phyloP scores from a whole-genome alignment of 257 asterid species.

The Solanum chmielewskii region DNA sequence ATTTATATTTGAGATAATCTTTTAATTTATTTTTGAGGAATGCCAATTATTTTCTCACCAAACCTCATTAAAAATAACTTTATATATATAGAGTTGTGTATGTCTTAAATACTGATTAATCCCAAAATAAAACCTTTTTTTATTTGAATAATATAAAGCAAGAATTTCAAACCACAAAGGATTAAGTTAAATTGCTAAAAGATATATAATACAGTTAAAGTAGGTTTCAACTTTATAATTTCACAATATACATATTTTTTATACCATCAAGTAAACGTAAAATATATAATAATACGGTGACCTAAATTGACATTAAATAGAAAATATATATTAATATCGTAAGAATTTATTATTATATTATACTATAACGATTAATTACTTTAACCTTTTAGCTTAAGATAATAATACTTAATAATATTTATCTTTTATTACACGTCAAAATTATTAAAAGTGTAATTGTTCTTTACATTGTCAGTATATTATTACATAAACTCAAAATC shows the following conservation, averaged over 20 bases:
- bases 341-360: too few species aligned
- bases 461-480: neutral
- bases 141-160: neutral
- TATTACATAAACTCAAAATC: neutral
- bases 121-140: neutral
- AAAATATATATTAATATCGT: too few species aligned
- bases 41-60: neutral
- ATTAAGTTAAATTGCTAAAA: neutral
- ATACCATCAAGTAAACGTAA: neutral
- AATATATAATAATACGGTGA: neutral
- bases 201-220: neutral
- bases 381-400: neutral
- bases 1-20: neutral
- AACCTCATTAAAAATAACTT: neutral
- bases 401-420: neutral
- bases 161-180: neutral
- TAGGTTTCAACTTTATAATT: neutral
- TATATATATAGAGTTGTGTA: neutral
- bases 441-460: neutral
- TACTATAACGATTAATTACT: too few species aligned
- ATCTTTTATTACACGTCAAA: neutral
- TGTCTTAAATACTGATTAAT: neutral
- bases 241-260: neutral
- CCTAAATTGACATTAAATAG: neutral
- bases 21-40: neutral